phyloP scores from a whole-genome alignment of 1,139 yeast species.

The Suhomyces anneliseae region DNA sequence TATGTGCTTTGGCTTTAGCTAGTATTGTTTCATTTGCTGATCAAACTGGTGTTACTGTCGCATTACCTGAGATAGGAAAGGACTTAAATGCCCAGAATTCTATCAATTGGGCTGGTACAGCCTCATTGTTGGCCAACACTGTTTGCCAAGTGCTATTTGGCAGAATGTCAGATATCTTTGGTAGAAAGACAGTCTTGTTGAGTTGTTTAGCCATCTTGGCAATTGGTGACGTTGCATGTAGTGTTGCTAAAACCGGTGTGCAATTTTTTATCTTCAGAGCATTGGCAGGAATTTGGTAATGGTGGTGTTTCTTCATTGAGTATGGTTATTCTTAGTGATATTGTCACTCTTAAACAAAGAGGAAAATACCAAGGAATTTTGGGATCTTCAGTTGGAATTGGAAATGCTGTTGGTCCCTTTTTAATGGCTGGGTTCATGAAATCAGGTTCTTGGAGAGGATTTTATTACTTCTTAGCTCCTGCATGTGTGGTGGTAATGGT shows the following conservation, averaged over 20 bases:
- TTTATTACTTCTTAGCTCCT: constrained; percentile 49
- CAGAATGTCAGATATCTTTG: constrained; percentile 45
- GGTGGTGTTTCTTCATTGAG: constrained; percentile 46
- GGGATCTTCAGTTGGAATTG: constrained; percentile 52
- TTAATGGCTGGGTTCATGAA: constrained; percentile 53
- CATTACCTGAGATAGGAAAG: constrained; percentile 39
- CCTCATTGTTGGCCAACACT: constrained; percentile 47
- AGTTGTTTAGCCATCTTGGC: constrained; percentile 35
- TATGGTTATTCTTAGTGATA: constrained; percentile 47
- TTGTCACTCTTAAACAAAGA: constrained; percentile 41
- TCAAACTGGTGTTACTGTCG: constrained; percentile 45
- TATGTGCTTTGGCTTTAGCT: constrained; percentile 28
- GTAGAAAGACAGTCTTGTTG: constrained; percentile 42
- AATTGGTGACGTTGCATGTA: constrained; percentile 44
- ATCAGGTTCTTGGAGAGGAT: constrained; percentile 49
- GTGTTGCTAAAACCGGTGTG: constrained; percentile 37
- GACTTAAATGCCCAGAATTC: constrained; percentile 38
- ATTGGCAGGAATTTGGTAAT: constrained; percentile 45
- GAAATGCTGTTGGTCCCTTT: constrained; percentile 58
- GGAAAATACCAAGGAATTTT: constrained; percentile 49
- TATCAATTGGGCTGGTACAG: constrained; percentile 50
- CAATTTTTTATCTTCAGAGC: constrained; percentile 44
- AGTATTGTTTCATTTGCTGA: constrained; percentile 35
- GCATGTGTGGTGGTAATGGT: constrained; percentile 31
- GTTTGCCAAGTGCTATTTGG: constrained; percentile 45